Percentiles rank a stretch among this genome's conserved stretches.
Conservation (phyloP, 495 filamentous ascomycete species). For the Pyrenopolyporus hunteri region DNA sequence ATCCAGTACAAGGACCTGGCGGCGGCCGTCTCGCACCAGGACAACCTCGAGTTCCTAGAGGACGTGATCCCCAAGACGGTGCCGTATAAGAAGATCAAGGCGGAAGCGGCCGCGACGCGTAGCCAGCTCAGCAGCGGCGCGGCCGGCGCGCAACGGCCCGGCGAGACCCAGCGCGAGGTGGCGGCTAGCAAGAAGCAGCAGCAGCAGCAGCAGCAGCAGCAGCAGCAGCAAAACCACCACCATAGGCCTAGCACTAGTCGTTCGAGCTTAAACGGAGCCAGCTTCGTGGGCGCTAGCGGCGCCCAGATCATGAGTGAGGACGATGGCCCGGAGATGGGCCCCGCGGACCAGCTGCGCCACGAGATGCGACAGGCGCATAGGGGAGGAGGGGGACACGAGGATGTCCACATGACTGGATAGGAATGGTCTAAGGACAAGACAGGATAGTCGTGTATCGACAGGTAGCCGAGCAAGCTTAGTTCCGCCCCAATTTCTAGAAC, state of each 20-base stretch:
- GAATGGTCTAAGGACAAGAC: not conserved
- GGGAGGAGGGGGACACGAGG: conserved; percentile 37
- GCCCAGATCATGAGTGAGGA: conserved; percentile 39
- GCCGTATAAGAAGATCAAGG: conserved; percentile 80
- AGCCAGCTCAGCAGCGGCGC: conserved; percentile 47
- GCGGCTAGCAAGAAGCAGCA: not conserved
- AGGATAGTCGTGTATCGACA: not conserved
- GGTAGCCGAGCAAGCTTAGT: too few relatives aligned
- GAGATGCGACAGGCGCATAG: conserved; percentile 53
- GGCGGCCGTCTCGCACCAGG: conserved; percentile 82
- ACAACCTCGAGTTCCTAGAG: conserved; percentile 93
- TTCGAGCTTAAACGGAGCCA: conserved; percentile 24
- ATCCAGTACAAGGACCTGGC: conserved; percentile 97
- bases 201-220: not conserved
- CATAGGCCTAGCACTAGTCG: conserved; percentile 39
- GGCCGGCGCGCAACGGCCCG: not conserved
- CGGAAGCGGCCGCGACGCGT: conserved; percentile 49
- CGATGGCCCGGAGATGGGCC: conserved; percentile 39
- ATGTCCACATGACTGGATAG: conserved; percentile 66
- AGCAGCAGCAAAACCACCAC: conserved; percentile 30
- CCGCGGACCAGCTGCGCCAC: conserved; percentile 52
- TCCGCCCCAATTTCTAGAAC: not conserved
- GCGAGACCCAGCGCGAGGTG: conserved; percentile 1
- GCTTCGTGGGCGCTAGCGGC: conserved; percentile 40
- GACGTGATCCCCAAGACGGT: conserved; percentile 89